Conservation (phyloP, 805 yeast species). For the Wickerhamiella bombiphila region DNA sequence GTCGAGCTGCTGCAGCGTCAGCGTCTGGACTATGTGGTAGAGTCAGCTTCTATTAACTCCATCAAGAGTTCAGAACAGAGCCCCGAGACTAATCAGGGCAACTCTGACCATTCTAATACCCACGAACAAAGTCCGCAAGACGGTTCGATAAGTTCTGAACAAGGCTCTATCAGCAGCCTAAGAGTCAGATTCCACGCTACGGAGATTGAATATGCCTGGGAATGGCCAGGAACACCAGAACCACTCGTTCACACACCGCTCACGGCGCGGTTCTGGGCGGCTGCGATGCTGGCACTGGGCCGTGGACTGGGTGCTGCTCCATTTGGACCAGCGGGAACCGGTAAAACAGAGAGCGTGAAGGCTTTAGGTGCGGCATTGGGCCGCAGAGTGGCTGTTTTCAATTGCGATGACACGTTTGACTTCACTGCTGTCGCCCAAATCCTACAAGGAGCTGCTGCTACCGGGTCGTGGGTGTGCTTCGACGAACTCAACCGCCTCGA, state of each 20-base stretch:
- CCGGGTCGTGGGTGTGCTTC: slow-evolving; percentile 92
- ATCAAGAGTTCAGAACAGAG: background rate
- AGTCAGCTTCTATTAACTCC: background rate
- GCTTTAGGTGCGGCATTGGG: slow-evolving; percentile 73
- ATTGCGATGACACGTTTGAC: slow-evolving; percentile 85
- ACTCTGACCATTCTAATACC: too few relatives aligned
- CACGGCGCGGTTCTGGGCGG: slow-evolving; percentile 43
- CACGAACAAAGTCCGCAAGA: too few relatives aligned
- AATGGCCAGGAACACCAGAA: slow-evolving; percentile 63
- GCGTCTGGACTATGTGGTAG: background rate
- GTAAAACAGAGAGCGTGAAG: slow-evolving; percentile 84
- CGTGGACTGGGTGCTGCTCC: slow-evolving; percentile 78
- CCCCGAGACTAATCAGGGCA: too few relatives aligned
- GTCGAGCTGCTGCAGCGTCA: slow-evolving; percentile 53
- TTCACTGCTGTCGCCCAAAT: slow-evolving; percentile 65
- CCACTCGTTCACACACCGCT: slow-evolving; percentile 66
- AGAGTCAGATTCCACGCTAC: slow-evolving; percentile 39
- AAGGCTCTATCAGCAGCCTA: slow-evolving; percentile 23
- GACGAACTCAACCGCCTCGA: slow-evolving; percentile 85
- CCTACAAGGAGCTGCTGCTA: slow-evolving; percentile 59
- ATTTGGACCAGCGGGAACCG: slow-evolving; percentile 95
- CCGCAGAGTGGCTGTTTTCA: slow-evolving; percentile 66
- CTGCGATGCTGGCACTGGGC: slow-evolving; percentile 60
- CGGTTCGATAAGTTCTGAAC: too few relatives aligned
- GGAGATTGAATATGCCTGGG: slow-evolving; percentile 54